Conservation (phyloP, 2,329 filamentous ascomycete species). For the Lasiodiplodia theobromae region DNA sequence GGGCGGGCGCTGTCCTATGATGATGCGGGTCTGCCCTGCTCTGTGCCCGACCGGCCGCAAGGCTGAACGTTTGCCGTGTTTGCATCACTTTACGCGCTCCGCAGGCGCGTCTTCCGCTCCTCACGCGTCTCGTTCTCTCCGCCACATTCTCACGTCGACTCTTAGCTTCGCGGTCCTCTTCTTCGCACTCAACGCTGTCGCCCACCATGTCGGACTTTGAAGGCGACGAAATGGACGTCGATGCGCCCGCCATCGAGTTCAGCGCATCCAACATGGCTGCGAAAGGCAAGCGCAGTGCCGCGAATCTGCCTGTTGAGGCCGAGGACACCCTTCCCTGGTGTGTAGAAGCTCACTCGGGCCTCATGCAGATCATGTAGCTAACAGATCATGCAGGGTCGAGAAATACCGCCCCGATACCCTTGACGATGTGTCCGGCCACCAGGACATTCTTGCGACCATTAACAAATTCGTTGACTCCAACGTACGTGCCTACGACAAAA, state of each 20-base stretch:
- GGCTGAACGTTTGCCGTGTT: slow-evolving; percentile 43
- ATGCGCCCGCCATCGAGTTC: slow-evolving; percentile 69
- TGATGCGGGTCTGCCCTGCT: slow-evolving; percentile 35
- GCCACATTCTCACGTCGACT: neutral
- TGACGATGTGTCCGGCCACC: slow-evolving; percentile 92
- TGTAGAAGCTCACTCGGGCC: slow-evolving; percentile 31
- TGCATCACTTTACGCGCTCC: slow-evolving; percentile 49
- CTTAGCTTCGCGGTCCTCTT: neutral
- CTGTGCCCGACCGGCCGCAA: slow-evolving; percentile 39
- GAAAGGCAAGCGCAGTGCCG: slow-evolving; percentile 91
- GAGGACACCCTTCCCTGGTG: slow-evolving; percentile 95
- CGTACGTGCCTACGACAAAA: slow-evolving; percentile 48
- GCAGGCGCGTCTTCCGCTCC: slow-evolving; percentile 26
- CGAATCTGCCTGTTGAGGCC: slow-evolving; percentile 91
- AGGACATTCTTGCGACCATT: slow-evolving; percentile 96
- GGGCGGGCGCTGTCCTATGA: slow-evolving; percentile 33
- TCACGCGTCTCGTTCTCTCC: slow-evolving; percentile 32
- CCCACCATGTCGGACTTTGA: slow-evolving; percentile 64
- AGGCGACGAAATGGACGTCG: slow-evolving; percentile 72
- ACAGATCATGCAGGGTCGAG: slow-evolving; percentile 72
- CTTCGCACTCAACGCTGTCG: neutral
- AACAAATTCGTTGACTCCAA: slow-evolving; percentile 98
- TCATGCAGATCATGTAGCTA: neutral
- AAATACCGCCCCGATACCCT: slow-evolving; percentile 93
- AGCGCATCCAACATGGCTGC: slow-evolving; percentile 71